Evolutionary conservation across 768 basidiomycete species (phyloP), one percentile per base, ranked within the genome.

Genomic region (Cyclocybe cylindracea): DNA sequence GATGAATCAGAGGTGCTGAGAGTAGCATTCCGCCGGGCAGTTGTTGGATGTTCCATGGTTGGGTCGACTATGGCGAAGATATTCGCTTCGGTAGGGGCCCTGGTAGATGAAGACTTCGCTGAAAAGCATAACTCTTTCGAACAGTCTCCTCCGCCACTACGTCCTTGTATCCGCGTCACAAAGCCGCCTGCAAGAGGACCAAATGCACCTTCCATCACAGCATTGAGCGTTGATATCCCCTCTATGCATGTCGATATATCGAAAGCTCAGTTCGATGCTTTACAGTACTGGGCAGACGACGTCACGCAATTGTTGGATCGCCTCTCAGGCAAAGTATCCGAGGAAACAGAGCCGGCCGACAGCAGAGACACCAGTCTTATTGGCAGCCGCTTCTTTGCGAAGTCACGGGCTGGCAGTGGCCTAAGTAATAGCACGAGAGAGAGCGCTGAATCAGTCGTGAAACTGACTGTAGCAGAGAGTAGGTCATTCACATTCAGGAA

Each of bases 271-370:
- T 67, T 94, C 7, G 92, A 98, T 62, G 81, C 82, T 10, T 66
- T 98, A 13, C 94, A 98, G 66, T 87, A 86, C 61, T 91, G 89
- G 78, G 86, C 85, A 6, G 97, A 99, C 63, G 94, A 98, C 62
- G 65, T 86, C 24, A 72, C 85, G n/a, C 91, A 89, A 60, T 78
- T 87, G 45, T 60, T 87, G 3, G 88, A 89, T 46, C 75, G 71
- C 11, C 67, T 74, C 5, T 67, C 71, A 10, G 58, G 57, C 9
- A 55, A 38, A 40, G 13, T 31, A 2, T 52, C 48, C 10, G 9
- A 58, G 14, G 48, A 61, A 11, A 55, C 52, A 33, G 66, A 66
- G 24, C 53, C 35, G 57, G 57, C 18, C 55, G 62, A 45, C 70
- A 71, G 79, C 54, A 73, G 72, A 47, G 82, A 86, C 64, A 65